These are phyloP conservation scores for Termitomyces sp. DNA, from an alignment of 768 basidiomycete species.

Conservation along the genomic window DNA sequence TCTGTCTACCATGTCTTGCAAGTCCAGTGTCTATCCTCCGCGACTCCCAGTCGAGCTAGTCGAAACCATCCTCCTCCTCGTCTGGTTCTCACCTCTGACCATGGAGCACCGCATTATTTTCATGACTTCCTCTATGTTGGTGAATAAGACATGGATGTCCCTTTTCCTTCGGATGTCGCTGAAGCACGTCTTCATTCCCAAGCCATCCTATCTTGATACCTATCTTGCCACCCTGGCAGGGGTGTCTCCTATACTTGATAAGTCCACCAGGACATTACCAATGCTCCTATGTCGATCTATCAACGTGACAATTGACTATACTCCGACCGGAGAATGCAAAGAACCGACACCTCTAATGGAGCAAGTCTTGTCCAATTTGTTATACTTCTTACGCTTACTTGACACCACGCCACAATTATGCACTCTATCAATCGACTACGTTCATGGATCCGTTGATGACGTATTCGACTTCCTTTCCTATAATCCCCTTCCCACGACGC, in stretches of 20 bases:
- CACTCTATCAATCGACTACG: slow-evolving; percentile 5
- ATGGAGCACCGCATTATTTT: slow-evolving; percentile 12
- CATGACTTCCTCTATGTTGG: slow-evolving; percentile 15
- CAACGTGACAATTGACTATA: slow-evolving; percentile 8
- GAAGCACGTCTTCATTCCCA: slow-evolving; percentile 16
- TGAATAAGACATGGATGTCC: slow-evolving; percentile 17
- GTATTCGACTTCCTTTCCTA: slow-evolving; percentile 8
- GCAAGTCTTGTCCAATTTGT: slow-evolving; percentile 4
- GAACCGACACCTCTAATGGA: background rate
- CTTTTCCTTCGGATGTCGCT: slow-evolving; percentile 11
- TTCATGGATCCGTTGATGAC: slow-evolving; percentile 7
- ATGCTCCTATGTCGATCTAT: slow-evolving; percentile 7
- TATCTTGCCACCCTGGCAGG: slow-evolving; percentile 6
- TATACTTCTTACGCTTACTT: slow-evolving; percentile 9
- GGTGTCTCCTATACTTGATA: background rate
- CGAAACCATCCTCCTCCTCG: slow-evolving; percentile 9
- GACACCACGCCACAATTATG: slow-evolving; percentile 6
- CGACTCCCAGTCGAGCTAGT: slow-evolving; percentile 17
- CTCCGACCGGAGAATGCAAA: background rate
- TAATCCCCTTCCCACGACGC: slow-evolving; percentile 8
- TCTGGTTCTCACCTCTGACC: slow-evolving; percentile 16
- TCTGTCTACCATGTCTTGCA: background rate
- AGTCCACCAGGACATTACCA: background rate
- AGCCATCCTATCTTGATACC: slow-evolving; percentile 11
- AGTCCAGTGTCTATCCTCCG: background rate